Percentiles rank a stretch among this genome's conserved stretches.
These are phyloP conservation scores for Ogataea trehalophila DNA, from an alignment of 805 yeast species.

Conservation along the genomic window DNA sequence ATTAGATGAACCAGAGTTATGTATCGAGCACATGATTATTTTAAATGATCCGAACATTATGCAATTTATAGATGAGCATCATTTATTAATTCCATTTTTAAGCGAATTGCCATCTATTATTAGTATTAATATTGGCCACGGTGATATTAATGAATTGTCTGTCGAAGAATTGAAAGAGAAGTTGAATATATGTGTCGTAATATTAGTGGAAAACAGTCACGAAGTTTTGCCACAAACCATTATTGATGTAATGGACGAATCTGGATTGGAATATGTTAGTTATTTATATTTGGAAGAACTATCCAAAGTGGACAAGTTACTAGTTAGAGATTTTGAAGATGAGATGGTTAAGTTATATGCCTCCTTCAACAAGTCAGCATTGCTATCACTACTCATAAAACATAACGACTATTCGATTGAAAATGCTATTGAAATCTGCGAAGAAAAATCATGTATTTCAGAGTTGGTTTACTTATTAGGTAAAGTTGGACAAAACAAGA, in stretches of 20 bases:
- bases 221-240: conserved; percentile 56
- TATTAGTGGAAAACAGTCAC: conserved; percentile 60
- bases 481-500: conserved; percentile 70
- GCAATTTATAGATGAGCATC: conserved; percentile 55
- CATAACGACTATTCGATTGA: conserved; percentile 64
- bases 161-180: conserved; percentile 35
- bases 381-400: conserved; percentile 58
- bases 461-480: conserved; percentile 83
- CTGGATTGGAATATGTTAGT: conserved; percentile 44
- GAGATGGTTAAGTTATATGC: conserved; percentile 62
- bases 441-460: conserved; percentile 44
- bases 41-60: conserved; percentile 52
- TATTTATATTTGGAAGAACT: conserved; percentile 64
- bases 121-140: conserved; percentile 23
- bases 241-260: conserved; percentile 39
- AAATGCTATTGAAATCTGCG: conserved; percentile 64
- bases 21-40: conserved; percentile 58
- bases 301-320: conserved; percentile 49
- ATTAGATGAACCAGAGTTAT: conserved; percentile 52
- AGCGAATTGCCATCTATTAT: conserved; percentile 49
- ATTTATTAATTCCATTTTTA: conserved; percentile 50
- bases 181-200: conserved; percentile 41
- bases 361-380: conserved; percentile 47
- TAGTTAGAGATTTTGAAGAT: conserved; percentile 57
- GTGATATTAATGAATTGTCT: conserved; percentile 37